phyloP scores from a whole-genome alignment of 306 rosid species.

The Leucaena leucocephala region DNA sequence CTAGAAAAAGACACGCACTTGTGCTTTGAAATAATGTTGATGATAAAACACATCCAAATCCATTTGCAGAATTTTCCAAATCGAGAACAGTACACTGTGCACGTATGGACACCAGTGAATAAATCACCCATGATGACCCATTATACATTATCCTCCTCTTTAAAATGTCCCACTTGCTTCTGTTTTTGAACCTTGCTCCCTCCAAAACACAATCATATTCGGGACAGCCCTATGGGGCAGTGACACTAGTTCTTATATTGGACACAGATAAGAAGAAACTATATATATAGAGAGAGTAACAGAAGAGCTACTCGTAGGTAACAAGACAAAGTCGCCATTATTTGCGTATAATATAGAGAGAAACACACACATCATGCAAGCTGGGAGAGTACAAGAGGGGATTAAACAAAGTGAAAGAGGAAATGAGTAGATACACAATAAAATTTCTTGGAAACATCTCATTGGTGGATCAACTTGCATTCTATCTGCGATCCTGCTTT shows the following conservation, averaged over 20 bases:
- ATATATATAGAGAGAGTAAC: neutral
- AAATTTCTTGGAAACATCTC: conserved; percentile 6
- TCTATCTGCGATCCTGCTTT: neutral
- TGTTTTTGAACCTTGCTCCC: conserved; percentile 24
- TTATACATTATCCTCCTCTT: neutral
- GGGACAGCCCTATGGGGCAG: neutral
- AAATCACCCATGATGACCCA: neutral
- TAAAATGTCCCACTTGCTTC: neutral
- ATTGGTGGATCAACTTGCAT: conserved; percentile 26
- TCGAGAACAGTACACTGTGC: neutral
- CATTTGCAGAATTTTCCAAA: neutral
- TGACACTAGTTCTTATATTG: conserved; percentile 5
- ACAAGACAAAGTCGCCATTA: neutral
- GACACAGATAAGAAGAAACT: neutral
- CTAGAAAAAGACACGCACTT: conserved; percentile 25
- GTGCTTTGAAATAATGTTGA: neutral
- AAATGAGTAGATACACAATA: conserved; percentile 10
- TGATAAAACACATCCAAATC: neutral
- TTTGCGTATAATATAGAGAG: neutral
- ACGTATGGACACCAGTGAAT: neutral
- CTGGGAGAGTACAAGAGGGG: conserved; percentile 23
- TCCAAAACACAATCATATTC: conserved; percentile 19
- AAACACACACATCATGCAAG: conserved; percentile 18
- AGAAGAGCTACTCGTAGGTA: neutral
- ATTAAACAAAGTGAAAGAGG: conserved; percentile 1